Evolutionary conservation across 768 basidiomycete species (phyloP).

Genomic region (Kondoa subrosea): DNA sequence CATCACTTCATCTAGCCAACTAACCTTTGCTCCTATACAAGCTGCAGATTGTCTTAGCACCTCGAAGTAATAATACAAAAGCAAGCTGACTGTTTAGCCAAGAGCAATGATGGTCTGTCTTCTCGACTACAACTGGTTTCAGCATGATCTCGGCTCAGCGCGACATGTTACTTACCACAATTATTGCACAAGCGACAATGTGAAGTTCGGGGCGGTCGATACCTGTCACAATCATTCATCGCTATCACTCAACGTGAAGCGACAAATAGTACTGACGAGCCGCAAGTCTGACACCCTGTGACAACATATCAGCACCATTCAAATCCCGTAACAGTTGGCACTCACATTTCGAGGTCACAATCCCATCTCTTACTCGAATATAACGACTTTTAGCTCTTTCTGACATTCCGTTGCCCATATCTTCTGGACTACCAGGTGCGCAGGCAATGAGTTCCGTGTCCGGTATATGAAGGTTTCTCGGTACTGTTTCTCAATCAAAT

Average conservation of each 20-base stretch:
- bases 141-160: not conserved
- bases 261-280: conserved; percentile 34
- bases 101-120: conserved; percentile 65
- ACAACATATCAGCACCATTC: not conserved
- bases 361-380: conserved; percentile 11
- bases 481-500: not conserved
- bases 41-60: no score
- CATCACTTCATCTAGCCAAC: not conserved
- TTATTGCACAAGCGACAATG: conserved; percentile 98
- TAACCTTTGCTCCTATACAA: conserved; percentile 50
- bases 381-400: conserved; percentile 14
- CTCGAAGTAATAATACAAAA: no score
- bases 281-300: conserved; percentile 72
- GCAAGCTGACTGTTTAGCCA: conserved; percentile 71
- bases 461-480: conserved; percentile 3
- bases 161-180: conserved; percentile 53
- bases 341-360: conserved; percentile 25
- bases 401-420: conserved; percentile 18
- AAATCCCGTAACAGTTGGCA: not conserved
- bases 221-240: conserved; percentile 30
- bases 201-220: conserved; percentile 81
- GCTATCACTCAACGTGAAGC: not conserved
- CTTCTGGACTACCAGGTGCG: conserved; percentile 12
- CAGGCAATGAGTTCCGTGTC: conserved; percentile 16
- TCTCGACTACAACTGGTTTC: not conserved